Base-by-base conservation (phyloP, 2,329 filamentous ascomycete species). In the Pseudocercospora musae region DNA sequence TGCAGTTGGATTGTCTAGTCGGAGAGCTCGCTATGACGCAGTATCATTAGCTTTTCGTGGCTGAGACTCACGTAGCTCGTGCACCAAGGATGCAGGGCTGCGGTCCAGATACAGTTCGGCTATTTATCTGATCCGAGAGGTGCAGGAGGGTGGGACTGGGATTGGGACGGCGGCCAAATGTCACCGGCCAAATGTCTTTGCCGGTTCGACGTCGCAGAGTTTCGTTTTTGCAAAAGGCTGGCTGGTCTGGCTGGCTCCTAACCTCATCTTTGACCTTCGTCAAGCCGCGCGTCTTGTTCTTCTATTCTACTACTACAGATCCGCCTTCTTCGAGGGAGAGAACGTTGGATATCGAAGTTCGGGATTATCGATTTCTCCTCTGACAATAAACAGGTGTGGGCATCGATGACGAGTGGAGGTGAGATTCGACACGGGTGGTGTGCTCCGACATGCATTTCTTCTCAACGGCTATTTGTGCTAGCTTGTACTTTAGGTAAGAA, bases 81-180 rank as follows among this genome's bases (percentile, higher is more conserved):
- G 48, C 48, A 11, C 48, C 48, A 52, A 9, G 15, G 11, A 50
- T 50, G 48, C 48, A 50, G 46, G 46, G 48, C 48, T 50, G 48
- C 48, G 23, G 48, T 50, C 50, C 27, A 37, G 29, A 31, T 29
- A 31, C n/a, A 54, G 29, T 40, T 40, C 52, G 29, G 52, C 52
- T 54, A 40, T 40, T 62, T 62, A 62, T 62, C 59, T 62, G 59
- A 62, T 62, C 59, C 54, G 59, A 48, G 25, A 13, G 2, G 50
- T 20, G 50, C n/a, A 31, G 31, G 33, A 42, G 29, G 20, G 10
- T n/a, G 54, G 3, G 11, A n/a, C n/a, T n/a, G n/a, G n/a, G n/a
- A n/a, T n/a, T n/a, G n/a, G n/a, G n/a, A n/a, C n/a, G n/a, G n/a
- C 20, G 49, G 49, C 49, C 49, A 53, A 20, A 53, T 53, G 25